Base-by-base conservation (phyloP, 2,329 filamentous ascomycete genomes). In the Waltergamsia citrina region DNA sequence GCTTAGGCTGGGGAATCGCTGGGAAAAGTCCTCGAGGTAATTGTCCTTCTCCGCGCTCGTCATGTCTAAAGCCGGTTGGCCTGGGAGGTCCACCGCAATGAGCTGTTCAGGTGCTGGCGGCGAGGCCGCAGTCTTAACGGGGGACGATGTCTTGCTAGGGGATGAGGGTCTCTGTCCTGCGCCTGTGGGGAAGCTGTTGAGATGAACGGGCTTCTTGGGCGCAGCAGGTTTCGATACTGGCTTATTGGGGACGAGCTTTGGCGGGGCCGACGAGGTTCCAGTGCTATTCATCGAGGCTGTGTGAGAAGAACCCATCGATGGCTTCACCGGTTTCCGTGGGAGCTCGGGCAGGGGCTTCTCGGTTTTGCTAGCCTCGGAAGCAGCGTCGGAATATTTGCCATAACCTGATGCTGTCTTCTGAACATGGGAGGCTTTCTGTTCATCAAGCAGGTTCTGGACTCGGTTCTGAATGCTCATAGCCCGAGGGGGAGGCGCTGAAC, bases 401-500 rank as follows among this genome's bases (percentile, higher is more conserved):
- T 96, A 96, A 0, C 90, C 90, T 42, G 88, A 80, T 1, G 88
- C 88, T 1, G 86, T 94, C 32, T 67, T 60, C 43, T 79, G 77
- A 19, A 74, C 71, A 11, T 63, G 60, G 2, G 69, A 20, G 1
- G 67, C 59, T 43, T 68, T 77, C 46, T 77, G 75, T 26, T 81
- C 85, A 49, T 95, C 88, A 12, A 98, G 63, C 32, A 96, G 65
- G 32, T 76, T 85, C 60, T 93, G 85, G 35, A 98, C 85, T 42
- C 90, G 81, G 50, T 85, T 87, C 53, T 96, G 87, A 46, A 98
- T 98, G 18, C 81, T 84, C n/a, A 78, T 74, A 14, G 87, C 86
- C 27, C 79, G 69, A 11, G 69, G 74, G 36, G 59, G 58, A 12
- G 60, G 62, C 14, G 53, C 55, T 6, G 59, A 53, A 28, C 55